A percentile compares a stretch with the other conserved stretches of the same genome.
phyloP scores from a whole-genome alignment of 345 rosid genomes.

The Rhodomyrtus tomentosa region DNA sequence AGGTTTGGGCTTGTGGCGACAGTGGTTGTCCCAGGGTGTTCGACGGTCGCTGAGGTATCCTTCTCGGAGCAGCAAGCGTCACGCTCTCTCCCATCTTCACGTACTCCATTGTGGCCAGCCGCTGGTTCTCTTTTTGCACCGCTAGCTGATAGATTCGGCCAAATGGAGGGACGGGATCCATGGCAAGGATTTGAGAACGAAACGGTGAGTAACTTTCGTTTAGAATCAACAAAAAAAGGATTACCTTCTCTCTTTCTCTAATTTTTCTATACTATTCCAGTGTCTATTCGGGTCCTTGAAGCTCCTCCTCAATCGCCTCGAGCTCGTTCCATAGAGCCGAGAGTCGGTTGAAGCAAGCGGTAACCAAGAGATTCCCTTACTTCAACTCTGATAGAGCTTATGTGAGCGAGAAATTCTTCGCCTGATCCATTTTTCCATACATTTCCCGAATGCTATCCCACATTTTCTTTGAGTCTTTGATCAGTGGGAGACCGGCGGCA shows the following conservation, averaged over 20 bases:
- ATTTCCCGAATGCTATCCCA: background rate
- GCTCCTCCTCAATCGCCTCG: background rate
- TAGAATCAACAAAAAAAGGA: background rate
- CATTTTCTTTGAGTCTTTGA: background rate
- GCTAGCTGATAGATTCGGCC: background rate
- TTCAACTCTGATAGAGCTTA: background rate
- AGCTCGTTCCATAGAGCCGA: background rate
- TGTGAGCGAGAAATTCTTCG: background rate
- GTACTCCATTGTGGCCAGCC: background rate
- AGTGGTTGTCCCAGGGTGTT: background rate
- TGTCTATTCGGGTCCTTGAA: background rate
- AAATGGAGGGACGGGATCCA: background rate
- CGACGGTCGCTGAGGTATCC: background rate
- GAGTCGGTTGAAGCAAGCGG: background rate
- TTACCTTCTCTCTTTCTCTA: background rate
- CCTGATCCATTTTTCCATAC: background rate
- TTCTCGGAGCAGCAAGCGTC: background rate
- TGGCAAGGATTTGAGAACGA: background rate
- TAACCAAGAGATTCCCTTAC: background rate
- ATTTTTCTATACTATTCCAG: background rate
- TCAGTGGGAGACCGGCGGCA: background rate
- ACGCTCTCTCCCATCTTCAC: background rate
- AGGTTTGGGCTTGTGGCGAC: background rate
- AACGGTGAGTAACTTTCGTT: background rate
- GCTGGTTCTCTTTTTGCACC: background rate